Evolutionary conservation across 2,329 filamentous ascomycete species (phyloP), one percentile per base, ranked within the genome.

Genomic region (Xylariaceae sp.): DNA sequence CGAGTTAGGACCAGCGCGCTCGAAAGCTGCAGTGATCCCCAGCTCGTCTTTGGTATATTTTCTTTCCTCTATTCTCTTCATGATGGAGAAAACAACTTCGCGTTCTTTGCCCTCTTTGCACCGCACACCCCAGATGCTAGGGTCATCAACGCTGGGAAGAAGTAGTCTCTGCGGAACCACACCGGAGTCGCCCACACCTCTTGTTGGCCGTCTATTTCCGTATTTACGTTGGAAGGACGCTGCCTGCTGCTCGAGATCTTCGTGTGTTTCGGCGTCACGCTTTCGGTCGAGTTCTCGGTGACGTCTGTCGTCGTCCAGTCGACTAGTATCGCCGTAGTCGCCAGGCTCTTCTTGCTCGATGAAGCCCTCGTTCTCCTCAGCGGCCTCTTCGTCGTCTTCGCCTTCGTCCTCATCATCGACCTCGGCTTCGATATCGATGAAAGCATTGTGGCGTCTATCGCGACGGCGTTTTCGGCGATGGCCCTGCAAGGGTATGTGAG

Each of bases 361-460:
- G 61, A 93, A 89, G 52, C 87, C 85, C 43, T 89, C 89, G 39
- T 83, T 81, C 52, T 85, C 89, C 54, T 89, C 83, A 44, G 87
- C 81, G 41, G 95, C 89, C 54, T 94, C 89, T 54, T 96, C 91
- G 38, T 94, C 89, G 50, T 95, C 89, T 47, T 87, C 87, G 52
- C 79, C 84, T 52, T 89, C 87, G 55, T 95, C 89, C 55, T 95
- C 89, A 50, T 95, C 93, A 60, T 97, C 93, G 54, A 98, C 93
- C 68, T 96, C 93, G 63, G 93, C 93, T 74, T 98, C 93, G 59
- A 91, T 88, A 81, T 98, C 93, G 68, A 98, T 83, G 79, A 96
- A 96, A 58, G 85, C 83, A 55, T 88, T 87, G 49, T 32, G 30
- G 13, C 88, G 81, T 50, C 78, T 78, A 51, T 86, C 81, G 62